phyloP scores from a whole-genome alignment of 345 rosid genomes.

The Rhodamnia argentea region DNA sequence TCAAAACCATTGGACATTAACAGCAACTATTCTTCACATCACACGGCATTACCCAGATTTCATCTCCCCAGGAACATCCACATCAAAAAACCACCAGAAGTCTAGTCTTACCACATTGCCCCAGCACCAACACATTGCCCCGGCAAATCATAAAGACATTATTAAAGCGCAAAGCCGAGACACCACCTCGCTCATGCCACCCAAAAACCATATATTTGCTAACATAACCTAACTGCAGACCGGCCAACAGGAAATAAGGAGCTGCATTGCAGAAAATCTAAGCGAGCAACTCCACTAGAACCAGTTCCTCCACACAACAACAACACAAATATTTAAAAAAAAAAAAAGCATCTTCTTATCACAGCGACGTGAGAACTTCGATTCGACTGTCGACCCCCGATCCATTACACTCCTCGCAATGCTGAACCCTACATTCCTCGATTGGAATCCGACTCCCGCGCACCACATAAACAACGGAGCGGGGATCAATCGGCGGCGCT shows the following conservation, averaged over 20 bases:
- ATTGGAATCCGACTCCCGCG: background rate
- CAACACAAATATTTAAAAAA: rapidly evolving
- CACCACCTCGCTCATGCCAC: background rate
- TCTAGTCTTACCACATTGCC: background rate
- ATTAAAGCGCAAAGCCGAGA: background rate
- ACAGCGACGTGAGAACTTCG: background rate
- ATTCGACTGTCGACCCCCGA: background rate
- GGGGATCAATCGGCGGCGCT: background rate
- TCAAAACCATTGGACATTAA: background rate
- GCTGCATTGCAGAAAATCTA: background rate
- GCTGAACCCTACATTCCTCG: background rate
- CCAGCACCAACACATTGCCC: background rate
- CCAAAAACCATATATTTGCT: background rate
- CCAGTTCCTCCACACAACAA: background rate
- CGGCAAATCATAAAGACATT: background rate
- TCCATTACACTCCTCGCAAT: background rate
- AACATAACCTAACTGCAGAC: background rate
- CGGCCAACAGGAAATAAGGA: background rate
- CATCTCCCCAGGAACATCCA: background rate
- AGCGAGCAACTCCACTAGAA: background rate
- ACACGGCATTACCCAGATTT: background rate
- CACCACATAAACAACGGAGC: background rate
- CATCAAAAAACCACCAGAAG: background rate
- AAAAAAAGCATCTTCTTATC: background rate
- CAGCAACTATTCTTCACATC: background rate